Conservation (phyloP, 331 rosid genomes). For the Phaseolus coccineus region DNA sequence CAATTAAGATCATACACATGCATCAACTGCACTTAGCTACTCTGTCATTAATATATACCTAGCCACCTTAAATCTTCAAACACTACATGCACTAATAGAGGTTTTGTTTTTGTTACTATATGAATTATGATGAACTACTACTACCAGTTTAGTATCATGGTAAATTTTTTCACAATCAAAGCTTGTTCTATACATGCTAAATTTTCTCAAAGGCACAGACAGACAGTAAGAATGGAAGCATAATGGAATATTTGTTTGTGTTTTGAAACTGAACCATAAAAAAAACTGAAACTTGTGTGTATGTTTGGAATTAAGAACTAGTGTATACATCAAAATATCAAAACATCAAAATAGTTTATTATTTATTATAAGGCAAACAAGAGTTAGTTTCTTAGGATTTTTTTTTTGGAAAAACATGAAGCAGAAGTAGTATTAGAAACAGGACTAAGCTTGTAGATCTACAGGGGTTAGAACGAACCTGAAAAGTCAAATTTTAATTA, state of each 20-base stretch:
- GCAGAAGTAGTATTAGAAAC: not conserved
- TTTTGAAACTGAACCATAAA: not conserved
- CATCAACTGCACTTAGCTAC: constrained; percentile 8
- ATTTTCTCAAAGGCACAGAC: not conserved
- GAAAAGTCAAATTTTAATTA: not conserved
- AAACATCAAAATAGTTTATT: too few relatives aligned
- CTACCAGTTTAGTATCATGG: not conserved
- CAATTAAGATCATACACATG: constrained; percentile 20
- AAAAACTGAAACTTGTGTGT: not conserved
- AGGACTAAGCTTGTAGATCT: not conserved
- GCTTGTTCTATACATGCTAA: not conserved
- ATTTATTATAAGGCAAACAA: too few relatives aligned
- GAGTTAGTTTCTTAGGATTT: too few relatives aligned
- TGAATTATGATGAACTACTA: not conserved
- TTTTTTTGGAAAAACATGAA: not conserved
- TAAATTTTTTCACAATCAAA: not conserved
- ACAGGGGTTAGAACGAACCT: constrained; percentile 31
- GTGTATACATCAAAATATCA: too few relatives aligned
- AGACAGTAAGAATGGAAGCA: not conserved
- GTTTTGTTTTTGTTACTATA: not conserved
- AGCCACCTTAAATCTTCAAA: not conserved
- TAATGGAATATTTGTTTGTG: not conserved
- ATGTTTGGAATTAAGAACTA: too few relatives aligned
- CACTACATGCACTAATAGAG: constrained; percentile 5
- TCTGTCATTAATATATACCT: not conserved